phyloP scores from a whole-genome alignment of 148 eudicot genomes.

The Amaranthus cruentus region DNA sequence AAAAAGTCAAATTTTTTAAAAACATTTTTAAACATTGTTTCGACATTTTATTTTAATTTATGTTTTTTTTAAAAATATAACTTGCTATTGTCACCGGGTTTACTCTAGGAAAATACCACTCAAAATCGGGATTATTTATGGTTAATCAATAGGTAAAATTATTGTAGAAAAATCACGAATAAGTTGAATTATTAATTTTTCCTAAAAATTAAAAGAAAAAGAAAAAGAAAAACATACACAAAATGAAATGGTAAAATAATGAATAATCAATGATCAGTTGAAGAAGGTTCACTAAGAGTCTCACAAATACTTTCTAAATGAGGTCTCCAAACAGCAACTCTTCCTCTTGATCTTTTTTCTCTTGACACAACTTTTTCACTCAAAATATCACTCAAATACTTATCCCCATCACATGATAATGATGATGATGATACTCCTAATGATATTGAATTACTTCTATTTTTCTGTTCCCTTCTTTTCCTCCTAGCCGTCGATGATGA shows the following conservation, averaged over 20 bases:
- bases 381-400: constrained; percentile 63
- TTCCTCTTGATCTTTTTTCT: constrained; percentile 53
- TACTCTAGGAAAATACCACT: no score
- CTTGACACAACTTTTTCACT: constrained; percentile 56
- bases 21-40: no score
- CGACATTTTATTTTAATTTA: no score
- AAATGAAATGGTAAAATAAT: neutral
- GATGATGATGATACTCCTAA: constrained; percentile 6
- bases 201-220: neutral
- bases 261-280: neutral
- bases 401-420: constrained; percentile 33
- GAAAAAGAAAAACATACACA: neutral
- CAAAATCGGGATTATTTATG: no score
- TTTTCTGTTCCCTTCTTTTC: constrained; percentile 17
- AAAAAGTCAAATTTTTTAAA: no score
- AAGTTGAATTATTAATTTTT: no score
- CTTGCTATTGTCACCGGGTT: no score
- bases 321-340: constrained; percentile 71
- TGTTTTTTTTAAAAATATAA: no score
- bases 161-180: no score
- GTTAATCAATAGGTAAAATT: no score
- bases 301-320: constrained; percentile 61
- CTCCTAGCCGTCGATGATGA: constrained; percentile 18
- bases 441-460: neutral
- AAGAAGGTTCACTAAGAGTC: constrained; percentile 29